Percentiles rank a stretch among this genome's conserved stretches.
Evolutionary conservation across 257 asterid genomes (phyloP).

Genomic region (Verbena officinalis): DNA sequence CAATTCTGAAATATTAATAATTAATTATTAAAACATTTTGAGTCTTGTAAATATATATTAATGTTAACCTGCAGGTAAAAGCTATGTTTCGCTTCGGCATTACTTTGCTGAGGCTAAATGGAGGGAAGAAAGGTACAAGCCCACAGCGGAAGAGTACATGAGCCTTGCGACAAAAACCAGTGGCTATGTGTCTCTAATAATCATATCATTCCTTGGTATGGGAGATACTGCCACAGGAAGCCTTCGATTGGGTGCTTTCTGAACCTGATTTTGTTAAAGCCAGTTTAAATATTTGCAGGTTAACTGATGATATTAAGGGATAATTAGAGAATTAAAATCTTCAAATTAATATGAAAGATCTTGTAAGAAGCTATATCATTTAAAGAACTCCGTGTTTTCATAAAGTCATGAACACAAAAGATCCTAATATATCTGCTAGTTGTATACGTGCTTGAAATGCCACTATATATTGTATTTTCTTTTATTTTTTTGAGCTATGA

Average conservation of each 20-base stretch:
- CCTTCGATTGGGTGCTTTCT: constrained; percentile 36
- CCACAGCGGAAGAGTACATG: constrained; percentile 38
- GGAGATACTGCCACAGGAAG: constrained; percentile 30
- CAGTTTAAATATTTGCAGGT: constrained; percentile 28
- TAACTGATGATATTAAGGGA: constrained; percentile 28
- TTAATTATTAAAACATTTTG: too few species aligned
- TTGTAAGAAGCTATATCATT: too few species aligned
- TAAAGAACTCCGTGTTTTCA: too few species aligned
- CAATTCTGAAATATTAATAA: too few species aligned
- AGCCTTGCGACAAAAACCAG: constrained; percentile 26
- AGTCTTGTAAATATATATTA: too few species aligned
- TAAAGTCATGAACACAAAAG: too few species aligned
- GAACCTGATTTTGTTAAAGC: constrained; percentile 34
- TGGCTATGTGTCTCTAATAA: constrained; percentile 23
- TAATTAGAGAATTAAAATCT: constrained; percentile 35
- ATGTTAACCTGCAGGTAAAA: too few species aligned
- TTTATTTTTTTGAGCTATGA: too few species aligned
- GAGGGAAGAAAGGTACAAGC: constrained; percentile 36
- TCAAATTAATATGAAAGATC: too few species aligned
- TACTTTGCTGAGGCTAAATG: constrained; percentile 34
- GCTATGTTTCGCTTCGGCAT: neutral
- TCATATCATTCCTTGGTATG: constrained; percentile 35
- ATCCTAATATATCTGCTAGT: too few species aligned
- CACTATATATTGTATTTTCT: too few species aligned
- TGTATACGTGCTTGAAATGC: too few species aligned